Evolutionary conservation across 148 eudicot genomes (phyloP).

Genomic region (Pharnaceum exiguum): DNA sequence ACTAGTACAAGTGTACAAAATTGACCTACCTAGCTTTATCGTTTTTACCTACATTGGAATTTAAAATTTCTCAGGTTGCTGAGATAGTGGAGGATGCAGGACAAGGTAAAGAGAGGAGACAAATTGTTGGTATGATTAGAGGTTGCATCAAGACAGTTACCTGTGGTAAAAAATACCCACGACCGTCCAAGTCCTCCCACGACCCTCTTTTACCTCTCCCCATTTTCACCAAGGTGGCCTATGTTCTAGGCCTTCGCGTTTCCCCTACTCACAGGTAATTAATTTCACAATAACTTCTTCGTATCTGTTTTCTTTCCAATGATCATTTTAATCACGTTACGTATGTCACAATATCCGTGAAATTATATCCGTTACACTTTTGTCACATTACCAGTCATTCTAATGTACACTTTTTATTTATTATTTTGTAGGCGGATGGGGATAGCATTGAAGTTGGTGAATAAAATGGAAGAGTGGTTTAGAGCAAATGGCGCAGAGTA

Average conservation of each 20-base stretch:
- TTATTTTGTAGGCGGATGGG: conserved; percentile 63
- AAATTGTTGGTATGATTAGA: conserved; percentile 81
- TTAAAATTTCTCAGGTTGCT: conserved; percentile 57
- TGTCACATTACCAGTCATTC: background rate
- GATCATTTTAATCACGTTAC: background rate
- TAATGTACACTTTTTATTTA: background rate
- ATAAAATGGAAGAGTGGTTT: conserved; percentile 76
- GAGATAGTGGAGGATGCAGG: conserved; percentile 40
- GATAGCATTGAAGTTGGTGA: conserved; percentile 62
- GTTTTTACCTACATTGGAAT: background rate
- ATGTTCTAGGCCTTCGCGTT: conserved; percentile 88
- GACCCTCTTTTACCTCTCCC: conserved; percentile 29
- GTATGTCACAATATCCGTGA: no score
- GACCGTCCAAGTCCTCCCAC: conserved; percentile 20
- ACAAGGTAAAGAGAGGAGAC: conserved; percentile 27
- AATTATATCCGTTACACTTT: no score
- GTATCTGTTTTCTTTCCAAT: background rate
- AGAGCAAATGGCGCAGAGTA: conserved; percentile 66
- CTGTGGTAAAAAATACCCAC: conserved; percentile 49
- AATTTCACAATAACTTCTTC: background rate
- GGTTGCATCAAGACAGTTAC: conserved; percentile 93
- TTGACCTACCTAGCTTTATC: no score
- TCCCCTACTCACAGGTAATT: conserved; percentile 65
- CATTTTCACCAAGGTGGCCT: conserved; percentile 70
- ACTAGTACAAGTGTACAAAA: no score